These are phyloP conservation scores for Amborella trichopoda DNA, from an alignment of 164 flowering plant genomes.

Conservation along the genomic window DNA sequence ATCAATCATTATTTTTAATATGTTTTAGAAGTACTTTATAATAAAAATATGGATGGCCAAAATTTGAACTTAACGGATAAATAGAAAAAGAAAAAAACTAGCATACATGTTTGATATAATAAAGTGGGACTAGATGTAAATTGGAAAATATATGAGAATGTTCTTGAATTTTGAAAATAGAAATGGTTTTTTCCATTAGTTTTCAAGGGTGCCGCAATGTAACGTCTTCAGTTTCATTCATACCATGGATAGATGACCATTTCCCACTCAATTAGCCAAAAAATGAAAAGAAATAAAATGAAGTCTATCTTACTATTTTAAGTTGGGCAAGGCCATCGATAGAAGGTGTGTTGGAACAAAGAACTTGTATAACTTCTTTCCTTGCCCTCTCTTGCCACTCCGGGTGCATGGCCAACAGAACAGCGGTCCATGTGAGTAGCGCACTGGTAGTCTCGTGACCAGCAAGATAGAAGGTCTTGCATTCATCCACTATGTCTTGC, in stretches of 20 bases:
- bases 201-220: not conserved
- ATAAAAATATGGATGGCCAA: too few species aligned
- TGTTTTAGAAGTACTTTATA: too few species aligned
- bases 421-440: not conserved
- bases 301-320: conserved; percentile 69
- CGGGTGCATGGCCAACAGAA: conserved; percentile 1
- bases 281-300: not conserved
- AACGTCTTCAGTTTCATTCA: too few species aligned
- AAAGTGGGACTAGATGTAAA: too few species aligned
- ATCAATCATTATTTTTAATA: too few species aligned
- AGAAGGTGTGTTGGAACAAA: conserved; percentile 61
- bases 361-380: conserved; percentile 5
- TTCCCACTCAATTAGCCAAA: too few species aligned
- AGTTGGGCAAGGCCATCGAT: conserved; percentile 66
- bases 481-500: conserved; percentile 3
- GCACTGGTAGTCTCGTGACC: not conserved
- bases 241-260: too few species aligned
- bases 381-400: conserved; percentile 4
- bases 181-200: not conserved
- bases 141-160: too few species aligned
- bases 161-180: not conserved
- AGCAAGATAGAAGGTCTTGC: conserved; percentile 2
- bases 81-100: too few species aligned
- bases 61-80: too few species aligned
- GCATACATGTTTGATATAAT: too few species aligned